Evolutionary conservation across 495 filamentous ascomycete species (phyloP), one percentile per base, ranked within the genome.

Genomic region (Hyaloscypha variabilis): DNA sequence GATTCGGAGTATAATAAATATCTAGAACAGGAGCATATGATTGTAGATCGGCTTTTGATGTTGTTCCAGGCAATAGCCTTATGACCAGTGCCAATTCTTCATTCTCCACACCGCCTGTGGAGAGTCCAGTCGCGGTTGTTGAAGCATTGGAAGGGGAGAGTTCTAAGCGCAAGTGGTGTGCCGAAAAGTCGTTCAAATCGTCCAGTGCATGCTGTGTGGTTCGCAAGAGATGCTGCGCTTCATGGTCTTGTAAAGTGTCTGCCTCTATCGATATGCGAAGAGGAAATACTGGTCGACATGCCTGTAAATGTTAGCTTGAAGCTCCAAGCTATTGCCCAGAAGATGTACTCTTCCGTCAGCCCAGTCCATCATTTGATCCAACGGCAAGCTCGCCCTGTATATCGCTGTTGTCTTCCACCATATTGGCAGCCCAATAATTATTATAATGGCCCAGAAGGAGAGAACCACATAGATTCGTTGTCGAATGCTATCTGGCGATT

Each of bases 351-450:
- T 94, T 52, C 95, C 92, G 73, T 96, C 90, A 17, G 94, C 91
- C 95, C 95, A 98, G 62, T 90, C 86, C 57, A 89, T 85, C 95
- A 99, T 99, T 64, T 90, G 85, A 70, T 88, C 82, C 71, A 97
- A 75, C 42, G 95, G 95, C 69, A 99, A 78, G 42, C 87, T 83
- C 2, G 95, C 93, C 51, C 95, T 87, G 78, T 97, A 92, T 70
- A 98, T 95, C 0, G 91, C 89, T 1, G 96, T 98, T n/a, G 95
- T 98, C 74, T 88, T 87, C 87, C 92, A 92, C 95, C 95, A 99
- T 87, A 97, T 89, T 68, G 95, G 95, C 65, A 98, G 77, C 21
- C 95, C 96, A 21, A 98, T 80, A 34, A 90, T 85, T 26, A 96
- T 73, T 14, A 96, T 92, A 19, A 97, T 87, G 23, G 85, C 80